Evolutionary conservation across 257 asterid species (phyloP), one percentile per base, ranked within the genome.

Genomic region (Anisodus acutangulus): DNA sequence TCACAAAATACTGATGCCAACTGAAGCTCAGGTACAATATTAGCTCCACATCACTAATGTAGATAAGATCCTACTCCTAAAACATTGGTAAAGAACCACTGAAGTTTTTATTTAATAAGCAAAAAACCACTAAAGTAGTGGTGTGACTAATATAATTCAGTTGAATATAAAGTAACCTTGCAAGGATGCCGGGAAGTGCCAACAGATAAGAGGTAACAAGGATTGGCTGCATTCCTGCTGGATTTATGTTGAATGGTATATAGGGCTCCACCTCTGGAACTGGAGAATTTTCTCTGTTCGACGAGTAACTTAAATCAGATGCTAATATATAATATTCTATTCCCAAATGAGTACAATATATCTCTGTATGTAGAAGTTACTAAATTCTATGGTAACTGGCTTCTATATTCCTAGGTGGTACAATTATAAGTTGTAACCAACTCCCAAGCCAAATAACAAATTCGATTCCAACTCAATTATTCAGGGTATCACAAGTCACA

Each of bases 141-240:
- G 45, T 70, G 26, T 13, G 76, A 41, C 17, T 22, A 72, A 13
- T 1, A 11, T 83, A 19, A 37, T 31, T 35, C 35, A 86, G 17
- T 62, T 35, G 79, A 71, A 78, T 45, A 63, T 51, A 43, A 49
- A 66, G 43, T 80, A 49, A 97, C 99, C 99, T 88, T 82, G 98
- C 97, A 83, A 97, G 88, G 79, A 97, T 90, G 91, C 95, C 80
- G 1, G 99, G 99, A 88, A 97, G 92, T n/a, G 97, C 99, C 92
- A 97, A 88, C 83, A 97, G 95, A 91, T 97, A 97, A 10, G 99
- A 92, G 62, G 99, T 93, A 15, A 98, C 93, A 78, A 97, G 94
- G 79, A 97, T 92, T 83, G 98, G 99, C 88, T 97, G 99, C 99
- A 97, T 97, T 87, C 99, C 99, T 0, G 99, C 89, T 83, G 99